A percentile compares a stretch with the other conserved stretches of the same genome.
Conservation (phyloP, 2,329 filamentous ascomycete genomes). For the Eurotiales sp. region DNA sequence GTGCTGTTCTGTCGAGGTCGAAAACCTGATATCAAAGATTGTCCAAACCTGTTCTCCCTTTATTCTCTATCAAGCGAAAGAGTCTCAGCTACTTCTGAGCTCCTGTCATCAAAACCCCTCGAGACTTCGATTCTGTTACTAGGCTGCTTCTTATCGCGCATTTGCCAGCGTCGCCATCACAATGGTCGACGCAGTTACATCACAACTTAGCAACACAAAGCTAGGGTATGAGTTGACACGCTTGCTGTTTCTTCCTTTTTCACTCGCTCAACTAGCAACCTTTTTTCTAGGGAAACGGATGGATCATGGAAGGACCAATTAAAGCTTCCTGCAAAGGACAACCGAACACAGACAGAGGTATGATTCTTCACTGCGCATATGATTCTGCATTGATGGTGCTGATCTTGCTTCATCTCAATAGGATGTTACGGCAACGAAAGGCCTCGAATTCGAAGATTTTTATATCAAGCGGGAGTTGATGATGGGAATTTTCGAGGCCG, state of each 20-base stretch:
- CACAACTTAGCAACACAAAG: constrained; percentile 43
- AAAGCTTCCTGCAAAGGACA: constrained; percentile 47
- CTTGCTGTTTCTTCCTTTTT: constrained; percentile 5
- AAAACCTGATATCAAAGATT: not conserved
- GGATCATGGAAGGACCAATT: constrained; percentile 44
- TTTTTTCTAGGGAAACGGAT: constrained; percentile 35
- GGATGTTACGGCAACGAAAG: constrained; percentile 98
- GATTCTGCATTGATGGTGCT: not conserved
- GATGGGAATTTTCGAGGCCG: constrained; percentile 99
- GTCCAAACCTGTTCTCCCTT: not conserved
- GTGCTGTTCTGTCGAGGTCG: not conserved
- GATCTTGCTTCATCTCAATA: constrained; percentile 33
- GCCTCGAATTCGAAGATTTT: constrained; percentile 96
- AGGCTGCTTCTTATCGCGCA: not conserved
- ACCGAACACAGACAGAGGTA: constrained; percentile 49
- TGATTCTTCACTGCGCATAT: constrained; percentile 8
- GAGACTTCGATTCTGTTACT: not conserved
- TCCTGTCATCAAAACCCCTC: not conserved
- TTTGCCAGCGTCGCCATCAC: constrained; percentile 17
- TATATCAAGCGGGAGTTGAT: constrained; percentile 89
- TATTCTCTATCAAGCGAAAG: not conserved
- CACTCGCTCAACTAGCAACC: constrained; percentile 16
- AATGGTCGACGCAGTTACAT: constrained; percentile 44
- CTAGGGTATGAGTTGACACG: constrained; percentile 32
- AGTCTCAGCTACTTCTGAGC: not conserved